These are phyloP conservation scores for Neoscytalidium dimidiatum DNA, from an alignment of 2,329 filamentous ascomycete genomes.

Conservation along the genomic window DNA sequence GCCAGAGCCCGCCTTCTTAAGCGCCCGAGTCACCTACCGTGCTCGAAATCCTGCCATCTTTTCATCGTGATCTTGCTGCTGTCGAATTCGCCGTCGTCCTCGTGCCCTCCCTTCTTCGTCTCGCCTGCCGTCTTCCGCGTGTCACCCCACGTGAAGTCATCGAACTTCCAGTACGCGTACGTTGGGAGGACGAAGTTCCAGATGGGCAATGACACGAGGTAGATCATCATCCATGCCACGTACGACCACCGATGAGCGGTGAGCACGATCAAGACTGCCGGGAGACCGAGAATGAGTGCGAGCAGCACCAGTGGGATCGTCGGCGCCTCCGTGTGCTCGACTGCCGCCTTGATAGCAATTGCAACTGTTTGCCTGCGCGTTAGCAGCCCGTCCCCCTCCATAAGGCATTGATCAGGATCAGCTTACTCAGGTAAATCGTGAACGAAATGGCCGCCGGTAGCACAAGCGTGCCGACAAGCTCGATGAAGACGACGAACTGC, in stretches of 20 bases:
- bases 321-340: slow-evolving; percentile 61
- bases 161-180: slow-evolving; percentile 99
- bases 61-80: slow-evolving; percentile 99
- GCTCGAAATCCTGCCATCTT: slow-evolving; percentile 95
- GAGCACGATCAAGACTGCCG: slow-evolving; percentile 85
- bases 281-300: slow-evolving; percentile 88
- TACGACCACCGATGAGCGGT: slow-evolving; percentile 94
- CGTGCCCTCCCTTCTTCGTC: slow-evolving; percentile 81
- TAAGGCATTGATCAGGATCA: neutral
- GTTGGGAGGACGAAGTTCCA: slow-evolving; percentile 97
- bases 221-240: slow-evolving; percentile 95
- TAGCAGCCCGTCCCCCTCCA: slow-evolving; percentile 29
- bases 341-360: slow-evolving; percentile 74
- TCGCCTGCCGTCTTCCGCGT: slow-evolving; percentile 94
- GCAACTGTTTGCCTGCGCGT: slow-evolving; percentile 60
- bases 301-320: slow-evolving; percentile 89
- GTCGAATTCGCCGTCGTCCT: slow-evolving; percentile 94
- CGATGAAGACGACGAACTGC: slow-evolving; percentile 97
- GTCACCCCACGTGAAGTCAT: slow-evolving; percentile 99
- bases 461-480: slow-evolving; percentile 91
- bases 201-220: slow-evolving; percentile 86
- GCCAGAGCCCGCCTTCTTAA: slow-evolving; percentile 15
- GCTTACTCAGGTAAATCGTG: slow-evolving; percentile 91
- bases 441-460: slow-evolving; percentile 95
- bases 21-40: slow-evolving; percentile 50